Percentiles rank a stretch among this genome's conserved stretches.
phyloP scores from a whole-genome alignment of 2,329 filamentous ascomycete species.

The Aureobasidium sp. region DNA sequence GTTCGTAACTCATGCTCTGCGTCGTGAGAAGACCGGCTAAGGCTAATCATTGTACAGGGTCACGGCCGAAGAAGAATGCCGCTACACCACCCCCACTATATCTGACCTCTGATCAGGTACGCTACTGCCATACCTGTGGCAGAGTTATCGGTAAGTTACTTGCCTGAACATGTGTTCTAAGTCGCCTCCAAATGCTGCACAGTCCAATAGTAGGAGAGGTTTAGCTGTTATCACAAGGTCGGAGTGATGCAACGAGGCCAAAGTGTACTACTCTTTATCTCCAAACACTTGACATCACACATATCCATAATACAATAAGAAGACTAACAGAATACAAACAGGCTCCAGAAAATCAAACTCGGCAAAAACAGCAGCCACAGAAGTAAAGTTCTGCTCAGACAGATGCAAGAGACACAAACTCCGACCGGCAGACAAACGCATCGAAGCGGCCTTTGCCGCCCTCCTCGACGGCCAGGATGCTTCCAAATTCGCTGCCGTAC shows the following conservation, averaged over 20 bases:
- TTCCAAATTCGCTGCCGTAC: neutral
- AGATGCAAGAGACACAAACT: slow-evolving; percentile 47
- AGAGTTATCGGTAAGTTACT: slow-evolving; percentile 40
- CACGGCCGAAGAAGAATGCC: slow-evolving; percentile 32
- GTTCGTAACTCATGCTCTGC: neutral
- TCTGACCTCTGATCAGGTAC: slow-evolving; percentile 34
- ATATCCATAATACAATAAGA: too few relatives aligned
- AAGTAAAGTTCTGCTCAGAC: slow-evolving; percentile 50
- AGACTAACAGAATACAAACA: neutral
- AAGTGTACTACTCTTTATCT: neutral
- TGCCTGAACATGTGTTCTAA: too few relatives aligned
- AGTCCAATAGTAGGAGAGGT: too few relatives aligned
- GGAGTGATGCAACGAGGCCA: neutral
- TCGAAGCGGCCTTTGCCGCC: slow-evolving; percentile 43
- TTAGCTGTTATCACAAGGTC: neutral
- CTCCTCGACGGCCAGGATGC: slow-evolving; percentile 27
- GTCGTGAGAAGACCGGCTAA: too few relatives aligned
- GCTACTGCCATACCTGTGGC: slow-evolving; percentile 51
- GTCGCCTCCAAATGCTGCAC: too few relatives aligned
- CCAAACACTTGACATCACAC: too few relatives aligned
- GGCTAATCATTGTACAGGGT: slow-evolving; percentile 20
- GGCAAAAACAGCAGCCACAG: slow-evolving; percentile 22
- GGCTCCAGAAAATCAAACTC: slow-evolving; percentile 23
- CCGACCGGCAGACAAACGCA: slow-evolving; percentile 39
- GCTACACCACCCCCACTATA: slow-evolving; percentile 47